Base-by-base conservation (phyloP, 2,329 filamentous ascomycete genomes). In the Chaetomiaceae sp. region DNA sequence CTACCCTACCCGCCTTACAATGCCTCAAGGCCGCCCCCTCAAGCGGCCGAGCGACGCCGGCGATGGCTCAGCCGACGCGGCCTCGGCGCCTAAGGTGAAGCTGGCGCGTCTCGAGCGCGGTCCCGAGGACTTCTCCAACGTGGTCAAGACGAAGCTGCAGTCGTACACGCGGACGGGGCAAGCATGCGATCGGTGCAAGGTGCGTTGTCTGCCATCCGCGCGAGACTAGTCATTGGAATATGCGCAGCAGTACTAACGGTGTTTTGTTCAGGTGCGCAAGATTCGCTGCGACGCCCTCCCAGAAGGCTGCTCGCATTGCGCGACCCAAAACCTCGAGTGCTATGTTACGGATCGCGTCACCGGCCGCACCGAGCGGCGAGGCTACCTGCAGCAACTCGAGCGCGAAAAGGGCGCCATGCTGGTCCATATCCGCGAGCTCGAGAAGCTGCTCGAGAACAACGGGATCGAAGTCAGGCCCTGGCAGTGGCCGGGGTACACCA, bases 131-230 rank as follows among this genome's bases (percentile, higher is more conserved):
- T 82, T 81, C 58, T 82, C 79, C 3, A 75, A 69, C 53, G 75
- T 79, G 29, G 77, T 82, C 59, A 81, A 81, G 71, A 78, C 69
- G 63, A 76, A 79, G 51, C 68, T 82, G 40, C 75, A 77, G 59
- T 75, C 77, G 3, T 80, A 80, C 59, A 79, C 78, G 19, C 74
- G 80, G 53, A 95, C 89, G 0, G 89, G 89, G 9, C 89, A 95
- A 72, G 89, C 89, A 29, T 95, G 89, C 76, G 89, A 95, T 71
- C 80, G 90, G 52, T 95, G 90, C 78, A 94, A 92, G 80, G 87
- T 61, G 44, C 20, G 57, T 29, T 19, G 15, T 36, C 29, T 48
- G 34, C 40, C 42, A 31, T 14, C 39, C 44, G 34, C 20, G 14
- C 9, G 14, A 11, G 8, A 4, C 14, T 31, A 12, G 27, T 8